Base-by-base conservation (phyloP, 768 basidiomycete genomes). In the Xerocomus potaroensis region DNA sequence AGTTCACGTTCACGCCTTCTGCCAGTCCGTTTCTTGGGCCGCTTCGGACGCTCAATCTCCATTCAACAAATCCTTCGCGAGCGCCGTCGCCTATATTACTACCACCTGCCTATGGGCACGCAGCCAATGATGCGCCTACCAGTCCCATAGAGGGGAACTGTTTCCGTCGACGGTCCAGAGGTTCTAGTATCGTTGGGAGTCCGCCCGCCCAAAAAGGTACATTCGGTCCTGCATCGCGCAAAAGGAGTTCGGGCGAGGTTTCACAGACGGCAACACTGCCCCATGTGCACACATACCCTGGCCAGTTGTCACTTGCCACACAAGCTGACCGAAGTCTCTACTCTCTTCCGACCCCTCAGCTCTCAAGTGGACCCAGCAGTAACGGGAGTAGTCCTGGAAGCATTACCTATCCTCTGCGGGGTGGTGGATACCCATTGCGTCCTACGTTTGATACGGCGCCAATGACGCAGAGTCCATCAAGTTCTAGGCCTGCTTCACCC, bases 11-110 rank as follows among this genome's bases (percentile, higher is more conserved):
- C 56, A 88, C 87, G 1, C 87, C 87, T 1, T 83, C 81, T 16
- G 83, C 86, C 2, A 86, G 83, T 49, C 87, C 87, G 1, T 89
- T 91, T 74, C 77, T 91, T 18, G 87, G 83, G 0, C 85, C 86
- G 2, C 67, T 91, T 54, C 76, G 84, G 44, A 83, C 83, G 6
- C 75, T 91, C 48, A 83, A 87, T 56, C 77, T 90, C 35, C 84
- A 87, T 57, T 84, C 82, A 1, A 69, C 83, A 3, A 77, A 77
- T 42, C 79, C 81, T 0, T 84, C 82, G 10, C 77, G 86, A 37
- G 86, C 83, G 0, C 83, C 87, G 1, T 84, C 83, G 3, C 84
- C 87, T 7, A 78, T 86, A 46, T 68, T 77, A 10, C 69, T 87
- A 1, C 83, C 83, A n/a, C 78, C 79, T 2, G 59, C 78, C 15